Evolutionary conservation across 805 yeast species (phyloP), one percentile per base, ranked within the genome.

Genomic region (Teunomyces cretensis): DNA sequence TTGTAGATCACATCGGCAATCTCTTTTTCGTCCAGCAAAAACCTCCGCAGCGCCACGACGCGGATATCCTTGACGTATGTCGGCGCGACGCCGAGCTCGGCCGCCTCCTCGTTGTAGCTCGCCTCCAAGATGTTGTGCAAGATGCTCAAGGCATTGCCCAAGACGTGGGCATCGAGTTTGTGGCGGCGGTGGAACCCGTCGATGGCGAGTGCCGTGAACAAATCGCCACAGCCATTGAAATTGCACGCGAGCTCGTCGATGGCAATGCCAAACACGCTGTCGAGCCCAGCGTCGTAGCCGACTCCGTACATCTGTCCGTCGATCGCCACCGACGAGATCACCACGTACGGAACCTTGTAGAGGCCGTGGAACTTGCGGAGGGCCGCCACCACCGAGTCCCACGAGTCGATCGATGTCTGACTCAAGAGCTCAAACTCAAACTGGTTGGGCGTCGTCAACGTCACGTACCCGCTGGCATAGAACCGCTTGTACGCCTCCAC

Each of bases 221-320:
- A 62, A 58, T 86, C 94, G 2, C 94, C 94, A 46, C 87, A 78
- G 1, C 94, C 94, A 33, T 81, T 82, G 58, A 85, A 86, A 1
- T 71, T 65, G 8, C 89, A 88, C 15, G 76, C 65, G 9, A 86
- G 77, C 51, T 67, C 64, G 4, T 72, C 67, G 1, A 82, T 74
- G 17, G 71, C 69, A 38, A 72, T 67, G 33, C 63, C 61, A 42
- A 74, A 72, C 4, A 57, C 43, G 13, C 43, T 33, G 12, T 44
- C 31, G 3, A 36, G 43, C 6, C 46, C 33, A 12, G 31, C 42
- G 17, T 33, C 39, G 44, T 46, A 55, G 15, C 84, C 83, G 8
- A 76, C 68, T 13, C 68, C 51, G 45, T 74, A 76, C 54, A 74
- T 60, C 44, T 49, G 38, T 2, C 54, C 62, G 4, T 60, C 65